Conservation (phyloP, 129 eudicot genomes). For the Lactuca sativa region DNA sequence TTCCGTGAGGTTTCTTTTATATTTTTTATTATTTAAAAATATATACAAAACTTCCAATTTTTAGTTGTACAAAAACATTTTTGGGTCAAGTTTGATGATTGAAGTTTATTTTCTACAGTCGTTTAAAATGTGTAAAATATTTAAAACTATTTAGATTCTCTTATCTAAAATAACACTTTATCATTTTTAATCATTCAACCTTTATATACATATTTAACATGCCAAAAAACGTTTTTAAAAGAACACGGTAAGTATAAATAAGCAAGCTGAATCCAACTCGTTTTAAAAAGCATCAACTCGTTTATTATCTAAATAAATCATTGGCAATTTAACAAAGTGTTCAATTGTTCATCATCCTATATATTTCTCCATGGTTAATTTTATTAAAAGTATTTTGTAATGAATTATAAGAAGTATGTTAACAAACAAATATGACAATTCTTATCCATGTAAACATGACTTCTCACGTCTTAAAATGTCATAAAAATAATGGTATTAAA, state of each 20-base stretch:
- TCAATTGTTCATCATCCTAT: too few relatives aligned
- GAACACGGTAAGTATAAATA: not conserved
- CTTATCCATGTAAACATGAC: not conserved
- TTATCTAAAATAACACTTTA: too few relatives aligned
- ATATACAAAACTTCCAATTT: not conserved
- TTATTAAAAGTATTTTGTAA: too few relatives aligned
- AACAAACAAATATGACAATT: too few relatives aligned
- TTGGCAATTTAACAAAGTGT: too few relatives aligned
- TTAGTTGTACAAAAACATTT: not conserved
- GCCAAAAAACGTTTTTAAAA: too few relatives aligned
- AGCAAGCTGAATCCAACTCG: not conserved
- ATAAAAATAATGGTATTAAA: too few relatives aligned
- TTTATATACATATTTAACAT: too few relatives aligned
- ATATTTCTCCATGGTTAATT: too few relatives aligned
- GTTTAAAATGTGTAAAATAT: not conserved
- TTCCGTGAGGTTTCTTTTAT: not conserved
- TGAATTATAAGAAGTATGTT: not conserved
- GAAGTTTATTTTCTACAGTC: not conserved
- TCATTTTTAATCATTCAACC: not conserved
- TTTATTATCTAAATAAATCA: too few relatives aligned
- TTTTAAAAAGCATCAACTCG: not conserved
- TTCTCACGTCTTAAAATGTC: not conserved
- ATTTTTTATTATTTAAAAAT: too few relatives aligned
- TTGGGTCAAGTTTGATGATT: not conserved
- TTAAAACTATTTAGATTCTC: too few relatives aligned